Evolutionary conservation across 352 stramenopile genomes (phyloP), one percentile per base, ranked within the genome.

Genomic region (Globisporangium nunn): DNA sequence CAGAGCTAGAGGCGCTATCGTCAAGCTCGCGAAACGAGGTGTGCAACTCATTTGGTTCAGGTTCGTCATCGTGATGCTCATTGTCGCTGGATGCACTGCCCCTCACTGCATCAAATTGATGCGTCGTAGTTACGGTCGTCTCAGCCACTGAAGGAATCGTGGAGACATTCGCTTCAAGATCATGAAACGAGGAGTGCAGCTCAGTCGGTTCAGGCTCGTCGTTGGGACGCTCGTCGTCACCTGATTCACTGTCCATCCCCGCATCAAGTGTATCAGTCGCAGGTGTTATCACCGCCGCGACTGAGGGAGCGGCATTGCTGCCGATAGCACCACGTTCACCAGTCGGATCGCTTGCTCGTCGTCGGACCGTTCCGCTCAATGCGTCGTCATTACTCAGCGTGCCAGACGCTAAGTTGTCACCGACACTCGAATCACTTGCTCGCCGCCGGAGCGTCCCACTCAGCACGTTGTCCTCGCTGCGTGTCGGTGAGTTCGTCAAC

Each of bases 291-390:
- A 11, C 8, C 35, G 3, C 7, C 35, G 8, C 35, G 1, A 41
- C 35, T 14, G 10, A 11, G 6, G 35, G 35, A 41, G 14, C 35
- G 35, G 7, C 8, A 41, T 10, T 43, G 18, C 35, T 35, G 45
- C 31, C 18, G 57, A 31, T 11, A 41, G 3, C 35, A 29, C n/a
- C 17, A 48, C 11, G 10, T 40, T 29, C 23, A 18, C 23, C 29
- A 52, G 30, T 17, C 4, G 8, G 15, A 5, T 28, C 41, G 33
- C 28, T 29, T 15, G 3, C 23, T 18, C n/a, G 40, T 23, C 17
- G 14, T 35, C 28, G 33, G n/a, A 50, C n/a, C 48, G 30, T 56
- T n/a, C 45, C 54, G 10, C 45, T 53, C 30, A 60, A 31, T 10
- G 54, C 37, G 15, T 60, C 46, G 23, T 54, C 37, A 5, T 29